Conservation (phyloP, 768 basidiomycete species). For the Hortiboletus campestris region DNA sequence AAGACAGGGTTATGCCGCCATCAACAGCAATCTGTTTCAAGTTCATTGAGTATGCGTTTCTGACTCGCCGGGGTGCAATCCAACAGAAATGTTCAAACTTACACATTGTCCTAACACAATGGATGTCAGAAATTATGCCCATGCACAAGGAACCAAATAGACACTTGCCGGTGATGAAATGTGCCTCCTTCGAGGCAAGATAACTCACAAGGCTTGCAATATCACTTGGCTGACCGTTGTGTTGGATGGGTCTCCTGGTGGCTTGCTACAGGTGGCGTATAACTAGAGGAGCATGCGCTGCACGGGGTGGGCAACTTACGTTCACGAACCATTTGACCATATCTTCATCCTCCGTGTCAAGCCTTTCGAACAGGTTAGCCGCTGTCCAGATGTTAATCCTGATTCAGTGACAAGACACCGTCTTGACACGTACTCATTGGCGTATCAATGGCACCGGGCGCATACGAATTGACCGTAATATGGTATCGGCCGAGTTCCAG, state of each 20-base stretch:
- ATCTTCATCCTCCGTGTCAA: constrained; percentile 1
- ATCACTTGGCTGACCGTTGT: constrained; percentile 31
- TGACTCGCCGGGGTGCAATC: neutral
- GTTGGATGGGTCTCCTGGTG: constrained; percentile 4
- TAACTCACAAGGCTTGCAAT: constrained; percentile 37
- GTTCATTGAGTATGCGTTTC: neutral
- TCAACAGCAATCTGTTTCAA: constrained; percentile 18
- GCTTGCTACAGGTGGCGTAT: neutral
- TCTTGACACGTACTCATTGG: constrained; percentile 29
- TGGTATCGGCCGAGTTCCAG: constrained; percentile 32
- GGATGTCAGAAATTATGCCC: neutral
- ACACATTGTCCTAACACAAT: constrained; percentile 23
- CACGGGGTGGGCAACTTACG: constrained; percentile 1
- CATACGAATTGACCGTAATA: constrained; percentile 42
- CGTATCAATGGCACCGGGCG: constrained; percentile 36
- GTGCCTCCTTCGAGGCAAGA: constrained; percentile 36
- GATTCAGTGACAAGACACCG: too few relatives aligned
- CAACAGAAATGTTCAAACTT: neutral
- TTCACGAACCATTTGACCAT: neutral
- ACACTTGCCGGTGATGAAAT: constrained; percentile 35
- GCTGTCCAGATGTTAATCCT: too few relatives aligned
- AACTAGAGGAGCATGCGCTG: neutral
- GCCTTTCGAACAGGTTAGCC: too few relatives aligned
- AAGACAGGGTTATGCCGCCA: constrained; percentile 9
- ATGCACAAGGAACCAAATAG: neutral